Percentiles rank a stretch among this genome's conserved stretches.
These are phyloP conservation scores for Chaetomium tenue DNA, from an alignment of 495 filamentous ascomycete genomes.

Conservation along the genomic window DNA sequence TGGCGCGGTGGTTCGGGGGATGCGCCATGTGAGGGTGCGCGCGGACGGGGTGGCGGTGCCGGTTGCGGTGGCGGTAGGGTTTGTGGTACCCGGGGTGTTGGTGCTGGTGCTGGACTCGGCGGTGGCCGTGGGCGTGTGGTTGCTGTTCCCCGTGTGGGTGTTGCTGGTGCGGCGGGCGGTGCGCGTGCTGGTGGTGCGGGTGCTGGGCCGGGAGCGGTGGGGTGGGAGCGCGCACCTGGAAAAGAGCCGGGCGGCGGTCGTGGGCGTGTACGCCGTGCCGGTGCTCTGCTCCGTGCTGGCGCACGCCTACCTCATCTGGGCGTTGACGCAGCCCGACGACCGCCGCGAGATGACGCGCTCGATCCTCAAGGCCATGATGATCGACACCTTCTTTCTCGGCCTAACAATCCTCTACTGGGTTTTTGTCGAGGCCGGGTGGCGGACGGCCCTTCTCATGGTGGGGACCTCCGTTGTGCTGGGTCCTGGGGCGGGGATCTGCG, in stretches of 20 bases:
- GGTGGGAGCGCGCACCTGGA: constrained; percentile 36
- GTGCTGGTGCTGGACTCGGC: constrained; percentile 81
- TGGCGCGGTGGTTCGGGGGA: constrained; percentile 26
- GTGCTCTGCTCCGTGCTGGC: constrained; percentile 35
- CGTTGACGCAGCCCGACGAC: constrained; percentile 36
- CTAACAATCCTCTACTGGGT: constrained; percentile 46
- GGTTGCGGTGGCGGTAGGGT: constrained; percentile 40
- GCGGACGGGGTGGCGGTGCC: constrained; percentile 44
- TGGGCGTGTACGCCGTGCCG: constrained; percentile 39
- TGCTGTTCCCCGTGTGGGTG: constrained; percentile 45
- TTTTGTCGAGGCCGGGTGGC: constrained; percentile 39
- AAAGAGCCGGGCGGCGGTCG: constrained; percentile 28
- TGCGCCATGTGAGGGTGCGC: constrained; percentile 35
- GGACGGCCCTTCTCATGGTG: constrained; percentile 33
- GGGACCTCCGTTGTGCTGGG: constrained; percentile 34
- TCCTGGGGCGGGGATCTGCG: constrained; percentile 41
- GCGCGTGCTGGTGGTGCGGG: constrained; percentile 22
- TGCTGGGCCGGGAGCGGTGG: constrained; percentile 18
- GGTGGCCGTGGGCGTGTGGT: constrained; percentile 59
- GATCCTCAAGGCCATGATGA: constrained; percentile 37
- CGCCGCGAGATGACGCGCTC: constrained; percentile 43
- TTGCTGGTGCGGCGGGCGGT: constrained; percentile 34
- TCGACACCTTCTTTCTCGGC: constrained; percentile 37
- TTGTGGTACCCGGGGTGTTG: constrained; percentile 45
- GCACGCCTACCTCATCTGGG: constrained; percentile 36